Evolutionary conservation across 2,329 filamentous ascomycete genomes (phyloP).

Genomic region (Gremmenia infestans): DNA sequence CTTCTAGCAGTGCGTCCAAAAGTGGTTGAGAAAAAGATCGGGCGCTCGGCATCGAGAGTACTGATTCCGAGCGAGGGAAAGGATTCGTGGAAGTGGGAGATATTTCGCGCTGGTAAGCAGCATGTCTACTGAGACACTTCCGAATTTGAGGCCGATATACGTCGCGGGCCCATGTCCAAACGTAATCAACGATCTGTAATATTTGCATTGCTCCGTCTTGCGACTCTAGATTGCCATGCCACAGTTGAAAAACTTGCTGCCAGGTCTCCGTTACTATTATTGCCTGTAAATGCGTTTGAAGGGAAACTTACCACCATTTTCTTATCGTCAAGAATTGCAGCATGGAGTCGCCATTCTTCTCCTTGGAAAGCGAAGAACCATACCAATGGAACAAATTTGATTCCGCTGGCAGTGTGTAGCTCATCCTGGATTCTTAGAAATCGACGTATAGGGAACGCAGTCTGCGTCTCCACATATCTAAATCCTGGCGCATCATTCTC

Average conservation of each 20-base stretch:
- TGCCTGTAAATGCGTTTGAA: neutral
- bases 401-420: neutral
- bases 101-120: neutral
- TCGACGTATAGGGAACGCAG: slow-evolving; percentile 7
- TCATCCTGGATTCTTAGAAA: slow-evolving; percentile 6
- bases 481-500: slow-evolving; percentile 3
- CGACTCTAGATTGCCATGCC: slow-evolving; percentile 2
- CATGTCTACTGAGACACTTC: neutral
- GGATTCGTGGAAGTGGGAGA: slow-evolving; percentile 4
- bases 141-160: slow-evolving; percentile 6
- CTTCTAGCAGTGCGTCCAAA: neutral
- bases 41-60: neutral
- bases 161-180: slow-evolving; percentile 7
- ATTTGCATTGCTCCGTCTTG: slow-evolving; percentile 3
- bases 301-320: slow-evolving; percentile 2
- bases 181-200: slow-evolving; percentile 3
- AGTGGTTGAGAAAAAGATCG: neutral
- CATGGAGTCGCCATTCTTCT: slow-evolving; percentile 8
- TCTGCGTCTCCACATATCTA: slow-evolving; percentile 4
- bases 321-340: neutral
- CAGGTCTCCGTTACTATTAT: neutral
- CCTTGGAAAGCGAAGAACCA: slow-evolving; percentile 11
- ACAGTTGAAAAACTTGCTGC: slow-evolving; percentile 2
- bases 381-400: slow-evolving; percentile 4
- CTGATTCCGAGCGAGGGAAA: neutral